Conservation (phyloP, 73 alveolate species). For the Tetrahymena malaccensis region DNA sequence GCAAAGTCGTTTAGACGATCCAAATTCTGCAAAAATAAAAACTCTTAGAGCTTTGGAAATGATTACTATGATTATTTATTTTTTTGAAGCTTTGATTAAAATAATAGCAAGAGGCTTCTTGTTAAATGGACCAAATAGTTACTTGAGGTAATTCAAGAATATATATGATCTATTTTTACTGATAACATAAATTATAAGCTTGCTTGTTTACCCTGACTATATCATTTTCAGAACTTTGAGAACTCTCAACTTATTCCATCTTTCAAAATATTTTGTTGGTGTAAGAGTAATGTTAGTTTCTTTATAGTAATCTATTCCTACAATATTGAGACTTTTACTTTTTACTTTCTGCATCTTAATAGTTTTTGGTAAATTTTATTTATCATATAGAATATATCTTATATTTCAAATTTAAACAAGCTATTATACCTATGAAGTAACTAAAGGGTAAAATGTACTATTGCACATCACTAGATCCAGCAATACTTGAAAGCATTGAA, state of each 20-base stretch:
- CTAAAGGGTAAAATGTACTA: slow-evolving; percentile 47
- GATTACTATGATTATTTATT: slow-evolving; percentile 30
- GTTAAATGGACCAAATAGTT: slow-evolving; percentile 35
- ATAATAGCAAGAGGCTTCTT: slow-evolving; percentile 46
- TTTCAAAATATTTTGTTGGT: slow-evolving; percentile 70
- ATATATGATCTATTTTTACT: slow-evolving; percentile 13
- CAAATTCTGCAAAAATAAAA: slow-evolving; percentile 4
- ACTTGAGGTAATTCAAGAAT: slow-evolving; percentile 13
- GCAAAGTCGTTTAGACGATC: slow-evolving; percentile 44
- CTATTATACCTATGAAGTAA: neutral
- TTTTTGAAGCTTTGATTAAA: slow-evolving; percentile 33
- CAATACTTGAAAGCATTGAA: slow-evolving; percentile 5
- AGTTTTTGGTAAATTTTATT: slow-evolving; percentile 66
- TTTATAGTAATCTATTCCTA: slow-evolving; percentile 48
- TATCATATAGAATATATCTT: neutral
- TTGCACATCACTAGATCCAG: neutral
- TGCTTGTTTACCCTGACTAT: slow-evolving; percentile 1
- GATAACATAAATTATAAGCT: slow-evolving; percentile 20
- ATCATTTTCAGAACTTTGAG: slow-evolving; percentile 49
- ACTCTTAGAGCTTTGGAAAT: slow-evolving; percentile 14
- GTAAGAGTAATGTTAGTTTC: slow-evolving; percentile 56
- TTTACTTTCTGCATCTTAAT: slow-evolving; percentile 51
- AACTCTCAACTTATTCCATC: slow-evolving; percentile 69
- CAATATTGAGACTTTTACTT: slow-evolving; percentile 54
- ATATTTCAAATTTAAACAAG: neutral